Base-by-base conservation (phyloP, 177 flowering plant genomes). In the Vitis hybrid region DNA sequence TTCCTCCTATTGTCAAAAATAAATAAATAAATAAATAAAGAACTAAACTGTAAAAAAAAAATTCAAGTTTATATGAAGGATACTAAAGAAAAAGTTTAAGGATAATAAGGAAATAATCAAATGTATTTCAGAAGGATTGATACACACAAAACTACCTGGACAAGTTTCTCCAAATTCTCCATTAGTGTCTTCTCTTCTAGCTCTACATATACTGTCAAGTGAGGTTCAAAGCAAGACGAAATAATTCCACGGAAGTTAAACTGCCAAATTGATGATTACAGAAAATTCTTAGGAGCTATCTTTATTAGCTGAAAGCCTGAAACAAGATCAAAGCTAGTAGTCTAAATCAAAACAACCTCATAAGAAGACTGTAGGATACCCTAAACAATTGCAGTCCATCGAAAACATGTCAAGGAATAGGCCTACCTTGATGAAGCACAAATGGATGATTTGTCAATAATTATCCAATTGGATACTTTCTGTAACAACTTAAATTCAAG, bases 191-290 rank as follows among this genome's bases (percentile, higher is more conserved):
- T 95, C 84, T 95, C 98, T 77, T 95, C 99, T 64, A 95, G 78
- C 75, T 95, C 98, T 5, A 93, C 86, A 69, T 95, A 95, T 24
- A 91, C 91, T 12, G 79, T 82, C 79, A 95, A 75, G 81, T 95
- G 96, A 77, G 93, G 93, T 73, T 95, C 99, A 76, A 95, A 95
- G 85, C 97, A 95, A 61, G 99, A 91, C 32, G 99, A 95, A 68
- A 95, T 90, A 40, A 95, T 93, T 71, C 99, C 97, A 46, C 76
- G 96, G 75, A 95, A 95, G 84, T 95, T 95, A 83, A 95, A 93
- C 99, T 94, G 90, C 72, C 79, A 77, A 75, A 80, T 64, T 27
- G 76, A 60, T 69, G 50, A 76, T 70, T 21, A 69, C 14, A 74
- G 16, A 70, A 9, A 71, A 15, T 49, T 16, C 32, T 63, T 57